Evolutionary conservation across 495 filamentous ascomycete genomes (phyloP), one percentile per base, ranked within the genome.

Genomic region (Lophiotrema nucula): DNA sequence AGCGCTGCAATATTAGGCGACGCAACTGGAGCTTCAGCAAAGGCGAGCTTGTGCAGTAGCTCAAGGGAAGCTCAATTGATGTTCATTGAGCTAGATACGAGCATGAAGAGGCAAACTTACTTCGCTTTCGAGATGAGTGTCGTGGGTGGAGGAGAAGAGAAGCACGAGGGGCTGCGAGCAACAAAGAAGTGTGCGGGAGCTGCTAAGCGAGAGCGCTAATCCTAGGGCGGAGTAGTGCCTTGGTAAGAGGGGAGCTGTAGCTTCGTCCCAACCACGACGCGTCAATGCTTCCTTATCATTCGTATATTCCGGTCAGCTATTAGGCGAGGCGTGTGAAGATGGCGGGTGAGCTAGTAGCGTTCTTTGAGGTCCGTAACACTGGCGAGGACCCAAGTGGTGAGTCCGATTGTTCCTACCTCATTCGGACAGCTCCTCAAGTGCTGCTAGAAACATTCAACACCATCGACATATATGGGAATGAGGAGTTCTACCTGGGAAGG

Each of bases 1-100:
- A 66, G 79, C 70, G 73, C 72, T 73, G 19, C 19, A 28, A 22
- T 39, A n/a, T 42, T 72, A 64, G 69, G 65, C 56, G 19, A 39
- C 19, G 25, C 31, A 35, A 8, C 41, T n/a, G 23, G 21, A 23
- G 12, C 4, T 8, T 16, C 6, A 25, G 5, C 10, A 27, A 28
- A 18, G 27, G 47, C n/a, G 41, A 44, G 18, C 16, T 19, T 53
- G 46, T 24, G 22, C 1, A 24, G 46, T 4, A 16, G 24, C 4
- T 27, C 25, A 18, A 21, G 15, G 27, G 16, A 16, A 31, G 56
- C 35, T 62, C 52, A 58, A 64, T 64, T 53, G 54, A 53, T 38
- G 4, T 18, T 22, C 33, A 45, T 0, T 25, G 31, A 16, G 39
- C 39, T 11, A 35, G 31, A 8, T 35, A 8, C 26, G 25, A 39